These are phyloP conservation scores for Saturnispora diversa DNA, from an alignment of 805 yeast species.

Conservation along the genomic window DNA sequence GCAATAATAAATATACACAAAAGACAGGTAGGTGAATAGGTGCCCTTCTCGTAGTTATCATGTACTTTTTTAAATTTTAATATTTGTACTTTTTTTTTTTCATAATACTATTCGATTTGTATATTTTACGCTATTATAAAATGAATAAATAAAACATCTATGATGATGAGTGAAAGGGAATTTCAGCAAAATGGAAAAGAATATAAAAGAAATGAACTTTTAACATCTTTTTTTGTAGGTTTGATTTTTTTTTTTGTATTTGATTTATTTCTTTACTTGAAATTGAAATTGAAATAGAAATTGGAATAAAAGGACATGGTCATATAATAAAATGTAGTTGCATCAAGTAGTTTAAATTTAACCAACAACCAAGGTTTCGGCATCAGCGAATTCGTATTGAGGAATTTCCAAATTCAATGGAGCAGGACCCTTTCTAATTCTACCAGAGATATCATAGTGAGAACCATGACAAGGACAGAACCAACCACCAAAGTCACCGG, in stretches of 20 bases:
- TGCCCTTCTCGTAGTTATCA: too few relatives aligned
- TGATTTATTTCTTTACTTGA: too few relatives aligned
- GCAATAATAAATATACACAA: neutral
- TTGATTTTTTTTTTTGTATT: too few relatives aligned
- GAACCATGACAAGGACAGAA: slow-evolving; percentile 99
- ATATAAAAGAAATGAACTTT: neutral
- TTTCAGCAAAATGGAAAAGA: neutral
- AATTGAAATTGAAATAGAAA: too few relatives aligned
- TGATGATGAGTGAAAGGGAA: slow-evolving; percentile 1
- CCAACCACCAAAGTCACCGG: slow-evolving; percentile 99
- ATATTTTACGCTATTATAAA: slow-evolving; percentile 5
- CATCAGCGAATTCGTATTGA: slow-evolving; percentile 70
- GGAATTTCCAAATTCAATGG: slow-evolving; percentile 98
- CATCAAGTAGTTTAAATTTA: too few relatives aligned
- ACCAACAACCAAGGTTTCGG: slow-evolving; percentile 82
- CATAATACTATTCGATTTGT: neutral
- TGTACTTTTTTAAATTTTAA: too few relatives aligned
- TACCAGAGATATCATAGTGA: slow-evolving; percentile 98
- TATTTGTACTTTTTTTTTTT: neutral
- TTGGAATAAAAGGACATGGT: too few relatives aligned
- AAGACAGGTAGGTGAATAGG: too few relatives aligned
- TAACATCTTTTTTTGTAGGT: too few relatives aligned
- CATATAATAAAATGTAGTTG: too few relatives aligned
- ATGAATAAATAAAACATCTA: slow-evolving; percentile 7
- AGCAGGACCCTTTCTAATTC: slow-evolving; percentile 99